phyloP scores from a whole-genome alignment of 1,139 yeast genomes.

The Protomyces gravidus region DNA sequence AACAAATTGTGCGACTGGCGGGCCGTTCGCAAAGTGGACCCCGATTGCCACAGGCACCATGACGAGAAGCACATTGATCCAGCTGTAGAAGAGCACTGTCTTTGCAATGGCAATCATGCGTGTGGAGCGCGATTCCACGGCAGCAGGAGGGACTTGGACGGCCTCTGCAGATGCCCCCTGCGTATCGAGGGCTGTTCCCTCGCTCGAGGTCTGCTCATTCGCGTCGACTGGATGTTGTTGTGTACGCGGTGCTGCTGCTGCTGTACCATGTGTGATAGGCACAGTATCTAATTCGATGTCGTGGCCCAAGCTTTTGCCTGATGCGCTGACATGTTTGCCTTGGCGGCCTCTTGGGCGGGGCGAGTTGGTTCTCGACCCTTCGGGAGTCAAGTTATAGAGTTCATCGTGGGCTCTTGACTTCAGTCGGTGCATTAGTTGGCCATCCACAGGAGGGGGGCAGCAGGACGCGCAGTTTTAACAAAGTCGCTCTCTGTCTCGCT shows the following conservation, averaged over 20 bases:
- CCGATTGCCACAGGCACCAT: slow-evolving; percentile 85
- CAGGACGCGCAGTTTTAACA: no score
- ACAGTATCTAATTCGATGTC: not conserved
- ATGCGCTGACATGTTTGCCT: not conserved
- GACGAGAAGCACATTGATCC: slow-evolving; percentile 68
- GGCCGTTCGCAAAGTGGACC: slow-evolving; percentile 58
- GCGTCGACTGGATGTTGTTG: not conserved
- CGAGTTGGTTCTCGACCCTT: not conserved
- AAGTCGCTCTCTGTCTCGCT: no score
- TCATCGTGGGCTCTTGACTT: not conserved
- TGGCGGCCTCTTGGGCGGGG: not conserved
- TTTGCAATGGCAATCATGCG: not conserved
- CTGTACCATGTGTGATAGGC: not conserved
- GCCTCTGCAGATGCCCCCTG: not conserved
- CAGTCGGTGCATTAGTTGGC: not conserved
- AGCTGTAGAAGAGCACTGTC: slow-evolving; percentile 55
- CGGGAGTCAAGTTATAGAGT: slow-evolving; percentile 1
- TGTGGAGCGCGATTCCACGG: not conserved
- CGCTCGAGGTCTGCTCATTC: not conserved
- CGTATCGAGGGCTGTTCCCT: not conserved
- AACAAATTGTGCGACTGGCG: slow-evolving; percentile 59
- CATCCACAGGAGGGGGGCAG: no score
- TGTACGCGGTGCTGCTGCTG: no score
- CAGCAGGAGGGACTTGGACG: not conserved
- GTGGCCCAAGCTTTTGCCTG: not conserved